These are phyloP conservation scores for Aristolochia fimbriata DNA, from an alignment of 164 flowering plant genomes.

Conservation along the genomic window DNA sequence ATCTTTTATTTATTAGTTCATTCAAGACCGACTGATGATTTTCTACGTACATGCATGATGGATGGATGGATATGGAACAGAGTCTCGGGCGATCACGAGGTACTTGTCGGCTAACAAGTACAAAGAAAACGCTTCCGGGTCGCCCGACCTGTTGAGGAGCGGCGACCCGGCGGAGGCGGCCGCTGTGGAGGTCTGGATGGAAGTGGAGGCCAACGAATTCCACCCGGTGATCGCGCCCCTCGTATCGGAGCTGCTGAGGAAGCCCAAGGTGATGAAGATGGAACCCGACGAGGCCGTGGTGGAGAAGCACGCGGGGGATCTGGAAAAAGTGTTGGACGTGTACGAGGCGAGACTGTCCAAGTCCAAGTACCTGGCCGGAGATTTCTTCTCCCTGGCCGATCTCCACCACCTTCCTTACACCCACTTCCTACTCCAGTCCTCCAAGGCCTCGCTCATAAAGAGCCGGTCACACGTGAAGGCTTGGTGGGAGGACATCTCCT, in stretches of 20 bases:
- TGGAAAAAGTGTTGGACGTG: constrained; percentile 37
- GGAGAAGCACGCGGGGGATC: constrained; percentile 21
- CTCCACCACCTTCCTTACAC: constrained; percentile 37
- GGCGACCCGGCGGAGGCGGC: constrained; percentile 23
- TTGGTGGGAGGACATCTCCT: constrained; percentile 58
- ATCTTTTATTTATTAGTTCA: too few species aligned
- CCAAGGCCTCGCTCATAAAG: constrained; percentile 18
- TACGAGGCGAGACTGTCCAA: constrained; percentile 35
- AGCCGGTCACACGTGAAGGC: constrained; percentile 44
- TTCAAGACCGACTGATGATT: too few species aligned
- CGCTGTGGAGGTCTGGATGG: constrained; percentile 33
- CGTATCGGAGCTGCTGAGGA: constrained; percentile 19
- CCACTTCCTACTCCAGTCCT: constrained; percentile 36
- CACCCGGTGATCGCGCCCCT: constrained; percentile 23
- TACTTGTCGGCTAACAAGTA: constrained; percentile 33
- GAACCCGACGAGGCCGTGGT: constrained; percentile 20
- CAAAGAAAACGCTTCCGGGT: constrained; percentile 35
- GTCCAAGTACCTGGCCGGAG: constrained; percentile 44
- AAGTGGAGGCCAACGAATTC: constrained; percentile 39
- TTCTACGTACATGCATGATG: too few species aligned
- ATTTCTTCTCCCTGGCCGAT: constrained; percentile 43
- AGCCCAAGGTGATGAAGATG: constrained; percentile 10
- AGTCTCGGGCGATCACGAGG: constrained; percentile 43
- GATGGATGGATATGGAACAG: too few species aligned
- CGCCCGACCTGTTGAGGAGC: constrained; percentile 23